A percentile compares a stretch with the other conserved stretches of the same genome.
Conservation (phyloP, 2,329 filamentous ascomycete genomes). For the Biscogniauxia marginata region DNA sequence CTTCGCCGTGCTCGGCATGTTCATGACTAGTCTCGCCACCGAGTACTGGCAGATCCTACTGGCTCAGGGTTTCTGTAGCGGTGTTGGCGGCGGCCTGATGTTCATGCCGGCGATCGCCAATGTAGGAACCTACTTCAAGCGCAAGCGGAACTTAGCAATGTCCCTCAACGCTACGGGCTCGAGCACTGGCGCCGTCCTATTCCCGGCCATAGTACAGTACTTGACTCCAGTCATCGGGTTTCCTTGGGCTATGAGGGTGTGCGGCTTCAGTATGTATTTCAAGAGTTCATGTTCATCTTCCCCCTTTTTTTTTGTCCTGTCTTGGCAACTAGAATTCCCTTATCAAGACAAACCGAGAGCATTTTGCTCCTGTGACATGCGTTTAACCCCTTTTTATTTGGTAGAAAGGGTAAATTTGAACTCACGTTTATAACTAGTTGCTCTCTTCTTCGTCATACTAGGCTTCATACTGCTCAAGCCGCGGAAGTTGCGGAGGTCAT, state of each 20-base stretch:
- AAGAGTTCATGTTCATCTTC: constrained; percentile 33
- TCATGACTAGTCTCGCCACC: constrained; percentile 50
- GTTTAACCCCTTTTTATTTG: too few relatives aligned
- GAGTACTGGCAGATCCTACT: constrained; percentile 41
- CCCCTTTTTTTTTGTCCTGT: too few relatives aligned
- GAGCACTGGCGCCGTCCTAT: constrained; percentile 61
- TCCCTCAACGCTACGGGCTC: constrained; percentile 60
- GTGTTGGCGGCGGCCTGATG: constrained; percentile 30
- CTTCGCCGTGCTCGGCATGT: constrained; percentile 44
- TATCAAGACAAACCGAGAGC: too few relatives aligned
- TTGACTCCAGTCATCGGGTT: constrained; percentile 63
- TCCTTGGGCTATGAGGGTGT: constrained; percentile 60
- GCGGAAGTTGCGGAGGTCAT: not conserved
- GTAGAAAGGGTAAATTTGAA: too few relatives aligned
- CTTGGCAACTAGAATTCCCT: too few relatives aligned
- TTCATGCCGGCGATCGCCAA: constrained; percentile 34
- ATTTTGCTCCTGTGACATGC: too few relatives aligned
- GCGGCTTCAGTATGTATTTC: too few relatives aligned
- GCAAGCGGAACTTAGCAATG: constrained; percentile 56
- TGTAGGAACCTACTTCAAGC: constrained; percentile 54
- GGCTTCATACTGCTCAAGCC: not conserved
- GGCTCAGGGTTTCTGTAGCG: constrained; percentile 33
- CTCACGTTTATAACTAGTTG: too few relatives aligned
- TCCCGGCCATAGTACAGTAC: constrained; percentile 57
- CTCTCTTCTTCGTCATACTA: not conserved